Conservation (phyloP, 2,329 filamentous ascomycete species). For the Didymella exigua region DNA sequence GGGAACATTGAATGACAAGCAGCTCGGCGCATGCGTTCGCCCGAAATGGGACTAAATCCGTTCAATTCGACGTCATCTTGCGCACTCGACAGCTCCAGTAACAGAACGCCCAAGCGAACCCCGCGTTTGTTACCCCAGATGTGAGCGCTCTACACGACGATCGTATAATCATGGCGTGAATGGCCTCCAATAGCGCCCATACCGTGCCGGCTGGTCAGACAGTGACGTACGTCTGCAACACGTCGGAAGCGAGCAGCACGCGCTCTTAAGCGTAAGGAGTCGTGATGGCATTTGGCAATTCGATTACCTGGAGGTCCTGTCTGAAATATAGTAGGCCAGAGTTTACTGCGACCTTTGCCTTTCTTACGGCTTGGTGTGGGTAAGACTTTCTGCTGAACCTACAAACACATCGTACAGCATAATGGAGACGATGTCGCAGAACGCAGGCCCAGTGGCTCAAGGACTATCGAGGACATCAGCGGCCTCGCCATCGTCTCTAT, state of each 20-base stretch:
- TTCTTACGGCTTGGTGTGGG: not conserved
- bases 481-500: slow-evolving; percentile 17
- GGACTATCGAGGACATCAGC: slow-evolving; percentile 11
- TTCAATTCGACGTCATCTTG: slow-evolving; percentile 8
- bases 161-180: not conserved
- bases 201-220: slow-evolving; percentile 2
- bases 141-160: not conserved
- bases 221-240: slow-evolving; percentile 8
- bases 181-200: slow-evolving; percentile 5
- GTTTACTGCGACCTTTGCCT: not conserved
- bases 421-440: slow-evolving; percentile 6
- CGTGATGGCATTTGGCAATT: not conserved
- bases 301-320: not conserved
- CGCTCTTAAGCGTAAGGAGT: slow-evolving; percentile 3
- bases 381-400: not conserved
- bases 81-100: slow-evolving; percentile 10
- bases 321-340: not conserved
- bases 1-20: not conserved
- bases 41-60: slow-evolving; percentile 1
- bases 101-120: slow-evolving; percentile 9
- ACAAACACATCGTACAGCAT: not conserved
- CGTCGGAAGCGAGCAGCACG: not conserved
- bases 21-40: not conserved
- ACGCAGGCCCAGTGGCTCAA: slow-evolving; percentile 24
- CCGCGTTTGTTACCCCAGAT: slow-evolving; percentile 13